Evolutionary conservation across 805 yeast genomes (phyloP), one percentile per base, ranked within the genome.

Genomic region (Vanderwaltozyma tropicalis): DNA sequence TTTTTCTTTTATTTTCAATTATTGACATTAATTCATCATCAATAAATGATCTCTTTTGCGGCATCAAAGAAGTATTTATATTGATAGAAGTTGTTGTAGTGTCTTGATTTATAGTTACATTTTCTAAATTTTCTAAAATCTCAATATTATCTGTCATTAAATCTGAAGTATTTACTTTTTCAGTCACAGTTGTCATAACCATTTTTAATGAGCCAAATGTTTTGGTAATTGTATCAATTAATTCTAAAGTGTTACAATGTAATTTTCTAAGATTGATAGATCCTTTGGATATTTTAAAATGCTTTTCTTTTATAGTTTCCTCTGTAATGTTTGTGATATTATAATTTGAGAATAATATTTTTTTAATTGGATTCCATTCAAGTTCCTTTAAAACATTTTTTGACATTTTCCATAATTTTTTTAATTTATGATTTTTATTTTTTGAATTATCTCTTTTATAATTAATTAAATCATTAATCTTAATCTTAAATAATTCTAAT

Each of bases 1-100:
- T 42, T 33, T 28, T 34, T 39, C 34, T 42, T 24, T 41, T 42
- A 12, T 31, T 31, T 6, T 38, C 41, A 5, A 45, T 22, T 7
- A 50, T 33, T 11, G 47, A 38, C 24, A 21, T 18, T n/a, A 51
- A 33, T 5, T 49, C 55, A 6, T 41, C 46, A 32, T 54, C 55
- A 9, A 52, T 36, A 28, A 46, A 45, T 1, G 57, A 50, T 31
- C 55, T 40, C 19, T 46, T 50, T n/a, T 46, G 50, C 11, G 53
- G 46, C 1, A 42, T 6, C 17, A 45, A 28, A 2, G 56, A 50
- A 4, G 48, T 39, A 31, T 44, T 45, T n/a, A 37, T 32, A 13
- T 31, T 12, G 5, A 11, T 6, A 6, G 11, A 4, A 10, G 31
- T 28, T 4, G 31, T 21, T 16, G 14, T 10, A 14, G 1, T 16